These are phyloP conservation scores for Rhytidiadelphus loreus DNA, from an alignment of 225 moss, liverwort and hornwort species.

Conservation along the genomic window DNA sequence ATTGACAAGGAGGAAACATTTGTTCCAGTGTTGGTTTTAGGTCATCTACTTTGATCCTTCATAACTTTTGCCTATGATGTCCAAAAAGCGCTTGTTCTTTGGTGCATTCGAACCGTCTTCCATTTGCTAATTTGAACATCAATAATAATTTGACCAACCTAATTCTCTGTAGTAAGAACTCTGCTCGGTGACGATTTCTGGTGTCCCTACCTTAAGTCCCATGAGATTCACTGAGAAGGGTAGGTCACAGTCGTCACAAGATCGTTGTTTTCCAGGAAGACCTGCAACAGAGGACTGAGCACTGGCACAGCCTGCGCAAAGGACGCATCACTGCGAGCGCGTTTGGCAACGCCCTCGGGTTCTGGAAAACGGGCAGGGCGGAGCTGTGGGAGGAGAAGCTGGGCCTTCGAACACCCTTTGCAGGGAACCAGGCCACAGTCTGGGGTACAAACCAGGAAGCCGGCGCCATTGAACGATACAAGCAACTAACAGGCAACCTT, in stretches of 20 bases:
- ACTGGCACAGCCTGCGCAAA: constrained; percentile 68
- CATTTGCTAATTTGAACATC: background rate
- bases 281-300: constrained; percentile 56
- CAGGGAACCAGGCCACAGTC: constrained; percentile 65
- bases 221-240: background rate
- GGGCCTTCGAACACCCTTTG: constrained; percentile 58
- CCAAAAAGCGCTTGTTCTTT: background rate
- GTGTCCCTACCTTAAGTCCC: background rate
- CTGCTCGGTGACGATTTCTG: background rate
- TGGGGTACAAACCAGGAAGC: constrained; percentile 85
- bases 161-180: background rate
- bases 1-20: background rate
- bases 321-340: constrained; percentile 87
- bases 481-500: constrained; percentile 57
- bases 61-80: background rate
- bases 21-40: background rate
- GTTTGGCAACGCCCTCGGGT: constrained; percentile 74
- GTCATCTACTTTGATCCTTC: background rate
- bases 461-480: constrained; percentile 72
- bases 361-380: constrained; percentile 56
- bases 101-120: background rate
- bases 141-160: background rate
- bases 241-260: background rate
- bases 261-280: constrained; percentile 5
- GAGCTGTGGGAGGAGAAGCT: constrained; percentile 95